Evolutionary conservation across 2,329 filamentous ascomycete species (phyloP).

Genomic region (Fusarium foetens): DNA sequence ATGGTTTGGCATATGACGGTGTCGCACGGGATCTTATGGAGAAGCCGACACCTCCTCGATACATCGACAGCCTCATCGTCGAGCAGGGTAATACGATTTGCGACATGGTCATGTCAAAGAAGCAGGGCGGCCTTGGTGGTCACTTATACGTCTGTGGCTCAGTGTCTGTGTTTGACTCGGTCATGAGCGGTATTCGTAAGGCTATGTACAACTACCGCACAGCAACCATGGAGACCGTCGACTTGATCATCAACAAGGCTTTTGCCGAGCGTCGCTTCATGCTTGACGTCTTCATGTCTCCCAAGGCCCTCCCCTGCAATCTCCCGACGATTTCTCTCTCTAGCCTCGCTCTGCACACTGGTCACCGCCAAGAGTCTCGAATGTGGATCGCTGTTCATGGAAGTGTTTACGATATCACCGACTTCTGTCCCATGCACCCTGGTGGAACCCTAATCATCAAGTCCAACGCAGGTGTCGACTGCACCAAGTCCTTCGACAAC

Average conservation of each 20-base stretch:
- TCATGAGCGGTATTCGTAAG: conserved; percentile 65
- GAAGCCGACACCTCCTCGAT: conserved; percentile 59
- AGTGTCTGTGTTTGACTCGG: conserved; percentile 55
- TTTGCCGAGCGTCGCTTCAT: conserved; percentile 67
- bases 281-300: conserved; percentile 67
- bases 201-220: conserved; percentile 64
- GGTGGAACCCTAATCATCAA: conserved; percentile 64
- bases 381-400: conserved; percentile 65
- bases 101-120: conserved; percentile 67
- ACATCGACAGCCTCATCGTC: conserved; percentile 62
- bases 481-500: conserved; percentile 62
- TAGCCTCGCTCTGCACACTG: conserved; percentile 61
- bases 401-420: conserved; percentile 63
- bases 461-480: conserved; percentile 65
- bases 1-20: conserved; percentile 59
- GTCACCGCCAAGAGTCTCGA: conserved; percentile 57
- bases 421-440: conserved; percentile 64
- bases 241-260: conserved; percentile 61
- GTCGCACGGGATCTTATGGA: conserved; percentile 57
- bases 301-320: conserved; percentile 62
- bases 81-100: conserved; percentile 62
- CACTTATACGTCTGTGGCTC: conserved; percentile 48
- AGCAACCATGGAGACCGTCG: conserved; percentile 61
- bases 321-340: conserved; percentile 61
- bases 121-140: conserved; percentile 60